phyloP scores from a whole-genome alignment of 768 basidiomycete genomes.

The Boletus insuetus region DNA sequence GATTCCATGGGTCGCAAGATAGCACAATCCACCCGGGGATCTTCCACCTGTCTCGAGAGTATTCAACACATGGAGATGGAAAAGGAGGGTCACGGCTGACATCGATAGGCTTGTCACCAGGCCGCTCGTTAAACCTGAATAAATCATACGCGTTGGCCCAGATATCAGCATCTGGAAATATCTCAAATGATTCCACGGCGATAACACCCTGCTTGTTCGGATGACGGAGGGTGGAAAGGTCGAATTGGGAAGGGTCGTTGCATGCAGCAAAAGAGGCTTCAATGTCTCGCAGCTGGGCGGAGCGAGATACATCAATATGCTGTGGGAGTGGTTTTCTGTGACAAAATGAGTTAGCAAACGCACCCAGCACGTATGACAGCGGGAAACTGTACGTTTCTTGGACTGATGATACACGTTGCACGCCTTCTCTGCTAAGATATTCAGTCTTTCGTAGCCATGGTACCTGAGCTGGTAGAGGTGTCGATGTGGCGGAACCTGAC shows the following conservation, averaged over 20 bases:
- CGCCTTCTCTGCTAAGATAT: conserved; percentile 71
- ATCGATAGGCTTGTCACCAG: conserved; percentile 72
- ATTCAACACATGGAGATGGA: background rate
- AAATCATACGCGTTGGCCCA: conserved; percentile 91
- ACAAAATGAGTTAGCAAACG: background rate
- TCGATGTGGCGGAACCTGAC: conserved; percentile 38
- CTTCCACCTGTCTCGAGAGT: conserved; percentile 50
- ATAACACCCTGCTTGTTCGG: conserved; percentile 75
- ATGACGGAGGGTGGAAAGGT: conserved; percentile 60
- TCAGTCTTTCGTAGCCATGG: conserved; percentile 93
- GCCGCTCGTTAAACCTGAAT: conserved; percentile 80
- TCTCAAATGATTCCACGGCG: conserved; percentile 78
- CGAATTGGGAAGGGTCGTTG: conserved; percentile 53
- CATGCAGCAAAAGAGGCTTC: conserved; percentile 68
- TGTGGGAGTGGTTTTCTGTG: conserved; percentile 48
- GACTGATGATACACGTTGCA: conserved; percentile 36
- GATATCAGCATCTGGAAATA: conserved; percentile 80
- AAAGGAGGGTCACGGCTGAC: conserved; percentile 37
- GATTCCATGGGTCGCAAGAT: conserved; percentile 85
- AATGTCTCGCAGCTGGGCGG: conserved; percentile 74
- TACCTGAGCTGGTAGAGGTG: conserved; percentile 59
- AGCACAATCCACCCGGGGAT: conserved; percentile 81
- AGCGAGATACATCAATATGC: conserved; percentile 67
- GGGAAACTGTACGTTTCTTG: conserved; percentile 54
- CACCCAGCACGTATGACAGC: background rate